Base-by-base conservation (phyloP, 306 rosid genomes). In the Bauhinia variegata region DNA sequence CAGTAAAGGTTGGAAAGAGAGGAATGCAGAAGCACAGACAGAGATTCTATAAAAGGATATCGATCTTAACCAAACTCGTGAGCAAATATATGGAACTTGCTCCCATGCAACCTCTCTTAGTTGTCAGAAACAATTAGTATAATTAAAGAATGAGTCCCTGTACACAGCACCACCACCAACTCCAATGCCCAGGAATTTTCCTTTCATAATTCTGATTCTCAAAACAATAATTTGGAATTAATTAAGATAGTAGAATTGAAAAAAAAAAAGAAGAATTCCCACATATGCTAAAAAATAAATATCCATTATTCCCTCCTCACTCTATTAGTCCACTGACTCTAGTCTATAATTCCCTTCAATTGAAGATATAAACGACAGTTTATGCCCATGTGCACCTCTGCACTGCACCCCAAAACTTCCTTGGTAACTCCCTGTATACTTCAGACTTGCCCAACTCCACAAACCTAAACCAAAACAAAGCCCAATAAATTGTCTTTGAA, bases 361-460 rank as follows among this genome's bases (percentile, higher is more conserved):
- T 65, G 74, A 58, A 57, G n/a, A 76, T 48, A 73, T 71, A 80
- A 86, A 72, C 68, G 87, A 82, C 85, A 84, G 46, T 66, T 75
- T 71, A 23, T 54, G 34, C 75, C 91, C 96, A 89, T 89, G 96
- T 89, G 96, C 92, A 50, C 46, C 38, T 63, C 85, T 77, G 80
- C 52, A 62, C 75, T 77, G 43, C 83, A 68, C 13, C 78, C 73
- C 68, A 71, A 71, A 76, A 79, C 68, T 68, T 81, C 80, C 82
- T 71, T 74, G 72, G 76, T 64, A 60, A 73, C 74, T 75, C 68
- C 68, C 78, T 85, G 75, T 19, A 70, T 67, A 54, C 14, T 42
- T 51, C 81, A 79, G 84, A 72, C 86, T 83, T 65, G 76, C 80
- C 86, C 96, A 86, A 77, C 78, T 78, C n/a, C 89, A 79, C 54